phyloP scores from a whole-genome alignment of 192 early-diverging fungal species.

The Radiomyces spectabilis region DNA sequence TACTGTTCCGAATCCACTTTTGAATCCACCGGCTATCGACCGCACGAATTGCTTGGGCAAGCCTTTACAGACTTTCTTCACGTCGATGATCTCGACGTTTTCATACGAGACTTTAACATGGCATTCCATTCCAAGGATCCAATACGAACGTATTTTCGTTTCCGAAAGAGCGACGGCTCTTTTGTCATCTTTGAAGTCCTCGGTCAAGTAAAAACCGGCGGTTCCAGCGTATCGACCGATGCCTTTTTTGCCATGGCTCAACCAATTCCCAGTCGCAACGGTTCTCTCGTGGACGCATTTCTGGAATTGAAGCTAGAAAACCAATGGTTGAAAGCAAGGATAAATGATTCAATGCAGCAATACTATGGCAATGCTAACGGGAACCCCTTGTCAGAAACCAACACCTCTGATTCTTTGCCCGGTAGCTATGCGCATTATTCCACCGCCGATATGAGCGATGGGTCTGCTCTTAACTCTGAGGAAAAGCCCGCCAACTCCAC shows the following conservation, averaged over 20 bases:
- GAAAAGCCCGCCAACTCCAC: background rate
- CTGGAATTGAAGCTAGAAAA: conserved; percentile 41
- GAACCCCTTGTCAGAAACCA: too few species aligned
- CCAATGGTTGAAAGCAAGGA: conserved; percentile 26
- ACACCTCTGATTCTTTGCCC: too few species aligned
- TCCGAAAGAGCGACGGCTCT: conserved; percentile 34
- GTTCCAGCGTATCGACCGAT: conserved; percentile 12
- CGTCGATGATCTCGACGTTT: conserved; percentile 38
- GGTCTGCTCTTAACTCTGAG: background rate
- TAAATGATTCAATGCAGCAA: conserved; percentile 15
- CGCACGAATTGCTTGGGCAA: conserved; percentile 36
- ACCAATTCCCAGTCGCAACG: conserved; percentile 31
- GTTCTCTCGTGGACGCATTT: conserved; percentile 33
- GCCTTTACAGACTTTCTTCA: conserved; percentile 40
- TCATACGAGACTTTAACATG: conserved; percentile 34
- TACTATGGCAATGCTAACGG: conserved; percentile 1
- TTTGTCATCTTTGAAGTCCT: conserved; percentile 34
- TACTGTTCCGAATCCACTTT: conserved; percentile 37
- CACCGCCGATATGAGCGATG: background rate
- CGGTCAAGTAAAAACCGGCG: conserved; percentile 28
- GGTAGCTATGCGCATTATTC: too few species aligned
- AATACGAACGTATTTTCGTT: conserved; percentile 33
- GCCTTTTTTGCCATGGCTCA: conserved; percentile 40
- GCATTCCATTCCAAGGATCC: conserved; percentile 22
- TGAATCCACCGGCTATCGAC: conserved; percentile 34